Conservation (phyloP, 345 rosid species). For the Salix viminalis region DNA sequence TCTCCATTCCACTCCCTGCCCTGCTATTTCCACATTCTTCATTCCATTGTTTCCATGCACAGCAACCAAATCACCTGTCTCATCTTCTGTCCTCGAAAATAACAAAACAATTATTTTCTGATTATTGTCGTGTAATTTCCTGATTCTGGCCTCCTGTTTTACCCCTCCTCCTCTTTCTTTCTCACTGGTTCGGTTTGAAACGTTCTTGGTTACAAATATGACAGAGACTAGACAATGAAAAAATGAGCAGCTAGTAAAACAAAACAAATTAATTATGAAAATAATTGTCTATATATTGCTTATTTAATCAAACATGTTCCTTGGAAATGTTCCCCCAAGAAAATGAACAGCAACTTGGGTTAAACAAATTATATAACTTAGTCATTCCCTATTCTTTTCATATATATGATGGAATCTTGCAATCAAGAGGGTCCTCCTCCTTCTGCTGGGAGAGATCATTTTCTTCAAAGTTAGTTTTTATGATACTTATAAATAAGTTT, state of each 20-base stretch:
- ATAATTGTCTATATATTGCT: not conserved
- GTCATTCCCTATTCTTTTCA: too few relatives aligned
- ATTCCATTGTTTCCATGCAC: slow-evolving; percentile 18
- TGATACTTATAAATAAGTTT: too few relatives aligned
- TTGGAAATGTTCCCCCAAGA: not conserved
- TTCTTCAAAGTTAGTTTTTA: too few relatives aligned
- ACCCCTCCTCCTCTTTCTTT: too few relatives aligned
- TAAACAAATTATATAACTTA: not conserved
- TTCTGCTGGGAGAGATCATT: not conserved
- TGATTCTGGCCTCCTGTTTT: not conserved
- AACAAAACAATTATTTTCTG: not conserved
- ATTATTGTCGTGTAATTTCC: not conserved
- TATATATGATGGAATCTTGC: not conserved
- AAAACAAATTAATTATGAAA: too few relatives aligned
- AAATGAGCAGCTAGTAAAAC: too few relatives aligned
- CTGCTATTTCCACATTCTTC: slow-evolving; percentile 21
- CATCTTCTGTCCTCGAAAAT: not conserved
- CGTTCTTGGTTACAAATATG: not conserved
- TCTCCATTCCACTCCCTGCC: slow-evolving; percentile 4
- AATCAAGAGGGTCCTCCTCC: not conserved
- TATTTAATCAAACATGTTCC: not conserved
- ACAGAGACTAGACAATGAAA: slow-evolving; percentile 4
- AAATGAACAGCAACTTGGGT: not conserved
- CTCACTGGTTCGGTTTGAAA: not conserved
- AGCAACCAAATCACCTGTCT: slow-evolving; percentile 13